Conservation (phyloP, 495 filamentous ascomycete genomes). For the Immersiella caudata region DNA sequence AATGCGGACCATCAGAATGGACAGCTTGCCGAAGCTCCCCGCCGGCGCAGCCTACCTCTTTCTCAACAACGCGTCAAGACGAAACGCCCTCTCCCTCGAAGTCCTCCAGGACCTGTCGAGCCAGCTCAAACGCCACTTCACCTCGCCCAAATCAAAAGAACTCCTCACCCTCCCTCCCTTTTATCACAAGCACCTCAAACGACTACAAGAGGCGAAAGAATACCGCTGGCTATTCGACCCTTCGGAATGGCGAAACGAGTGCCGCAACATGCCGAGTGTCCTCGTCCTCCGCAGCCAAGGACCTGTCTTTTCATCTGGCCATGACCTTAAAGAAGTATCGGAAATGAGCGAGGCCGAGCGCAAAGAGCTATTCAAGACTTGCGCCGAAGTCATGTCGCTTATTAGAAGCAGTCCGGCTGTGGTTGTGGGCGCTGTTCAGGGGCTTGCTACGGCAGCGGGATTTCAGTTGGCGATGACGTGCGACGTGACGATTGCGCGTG, state of each 20-base stretch:
- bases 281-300: conserved; percentile 30
- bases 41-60: conserved; percentile 4
- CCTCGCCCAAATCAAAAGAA: conserved; percentile 18
- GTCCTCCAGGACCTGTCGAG: conserved; percentile 28
- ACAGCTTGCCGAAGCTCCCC: conserved; percentile 2
- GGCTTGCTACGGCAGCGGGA: conserved; percentile 31
- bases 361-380: conserved; percentile 28
- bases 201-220: not conserved
- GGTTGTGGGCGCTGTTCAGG: conserved; percentile 30
- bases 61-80: conserved; percentile 4
- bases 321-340: conserved; percentile 31
- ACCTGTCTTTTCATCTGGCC: conserved; percentile 34
- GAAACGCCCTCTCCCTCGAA: conserved; percentile 33
- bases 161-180: conserved; percentile 33
- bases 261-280: conserved; percentile 23
- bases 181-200: conserved; percentile 20
- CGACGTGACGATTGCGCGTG: conserved; percentile 29
- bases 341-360: conserved; percentile 2
- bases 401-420: conserved; percentile 32
- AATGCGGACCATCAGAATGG: too few relatives aligned
- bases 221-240: conserved; percentile 31
- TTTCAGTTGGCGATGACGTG: conserved; percentile 34
- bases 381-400: conserved; percentile 33
- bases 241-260: conserved; percentile 21
- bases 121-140: conserved; percentile 32